Conservation (phyloP, 202 grass and related monocot genomes). For the Eragrostis tef region DNA sequence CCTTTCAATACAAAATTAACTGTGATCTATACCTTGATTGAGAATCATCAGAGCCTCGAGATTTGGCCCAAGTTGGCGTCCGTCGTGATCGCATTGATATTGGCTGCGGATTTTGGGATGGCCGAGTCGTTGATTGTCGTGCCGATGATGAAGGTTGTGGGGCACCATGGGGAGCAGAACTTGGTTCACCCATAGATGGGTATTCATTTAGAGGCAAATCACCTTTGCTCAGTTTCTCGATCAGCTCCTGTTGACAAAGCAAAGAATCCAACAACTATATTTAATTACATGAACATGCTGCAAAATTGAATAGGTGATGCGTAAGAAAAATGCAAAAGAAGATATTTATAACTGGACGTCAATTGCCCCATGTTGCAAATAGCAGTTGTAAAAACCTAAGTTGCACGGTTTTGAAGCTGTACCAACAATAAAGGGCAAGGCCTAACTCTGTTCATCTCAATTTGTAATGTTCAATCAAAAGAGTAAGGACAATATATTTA, state of each 20-base stretch:
- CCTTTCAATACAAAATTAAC: background rate
- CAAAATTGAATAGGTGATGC: background rate
- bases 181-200: slow-evolving; percentile 68
- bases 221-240: slow-evolving; percentile 73
- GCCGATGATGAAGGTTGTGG: slow-evolving; percentile 23
- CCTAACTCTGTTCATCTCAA: background rate
- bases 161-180: slow-evolving; percentile 48
- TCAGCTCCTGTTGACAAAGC: slow-evolving; percentile 62
- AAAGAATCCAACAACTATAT: slow-evolving; percentile 19
- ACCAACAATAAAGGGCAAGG: background rate
- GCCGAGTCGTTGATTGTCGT: slow-evolving; percentile 24
- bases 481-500: background rate
- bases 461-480: slow-evolving; percentile 11
- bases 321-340: background rate
- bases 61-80: slow-evolving; percentile 78
- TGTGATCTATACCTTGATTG: slow-evolving; percentile 69
- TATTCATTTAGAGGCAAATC: slow-evolving; percentile 81
- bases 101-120: slow-evolving; percentile 55
- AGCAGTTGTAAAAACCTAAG: background rate
- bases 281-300: background rate
- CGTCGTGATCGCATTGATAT: slow-evolving; percentile 74
- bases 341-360: background rate
- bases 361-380: background rate
- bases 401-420: background rate
- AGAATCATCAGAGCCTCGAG: slow-evolving; percentile 68